Evolutionary conservation across 2,329 filamentous ascomycete genomes (phyloP).

Genomic region (Hypoxylon sp.): DNA sequence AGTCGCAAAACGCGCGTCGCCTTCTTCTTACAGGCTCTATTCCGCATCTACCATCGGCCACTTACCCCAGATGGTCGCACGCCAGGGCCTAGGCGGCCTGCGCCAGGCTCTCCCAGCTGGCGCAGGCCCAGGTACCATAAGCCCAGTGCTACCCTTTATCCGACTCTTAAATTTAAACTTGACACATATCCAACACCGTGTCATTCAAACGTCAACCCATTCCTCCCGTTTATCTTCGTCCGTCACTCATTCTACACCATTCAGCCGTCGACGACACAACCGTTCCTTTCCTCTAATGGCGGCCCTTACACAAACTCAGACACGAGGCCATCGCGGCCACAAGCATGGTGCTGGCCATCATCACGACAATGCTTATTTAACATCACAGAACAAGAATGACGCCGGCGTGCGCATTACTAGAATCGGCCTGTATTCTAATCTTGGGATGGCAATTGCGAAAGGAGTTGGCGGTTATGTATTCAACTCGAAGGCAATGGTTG

Average conservation of each 20-base stretch:
- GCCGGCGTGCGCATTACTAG: slow-evolving; percentile 94
- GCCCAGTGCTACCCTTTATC: slow-evolving; percentile 32
- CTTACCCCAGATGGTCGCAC: slow-evolving; percentile 39
- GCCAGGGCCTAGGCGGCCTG: slow-evolving; percentile 42
- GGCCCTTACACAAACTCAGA: slow-evolving; percentile 62
- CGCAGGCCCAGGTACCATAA: slow-evolving; percentile 16
- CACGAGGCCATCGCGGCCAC: slow-evolving; percentile 64
- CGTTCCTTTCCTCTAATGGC: slow-evolving; percentile 48
- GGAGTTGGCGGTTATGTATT: slow-evolving; percentile 93
- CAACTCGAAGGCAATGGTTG: slow-evolving; percentile 92
- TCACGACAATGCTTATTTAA: slow-evolving; percentile 87
- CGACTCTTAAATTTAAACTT: slow-evolving; percentile 31
- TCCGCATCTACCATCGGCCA: neutral
- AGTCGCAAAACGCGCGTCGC: slow-evolving; percentile 18
- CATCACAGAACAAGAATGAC: slow-evolving; percentile 86
- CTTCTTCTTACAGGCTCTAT: slow-evolving; percentile 5
- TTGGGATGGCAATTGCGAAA: slow-evolving; percentile 94
- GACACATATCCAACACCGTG: slow-evolving; percentile 45
- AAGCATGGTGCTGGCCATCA: slow-evolving; percentile 71
- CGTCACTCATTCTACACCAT: slow-evolving; percentile 34
- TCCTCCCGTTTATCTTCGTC: slow-evolving; percentile 22
- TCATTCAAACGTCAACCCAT: slow-evolving; percentile 41
- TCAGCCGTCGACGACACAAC: slow-evolving; percentile 24
- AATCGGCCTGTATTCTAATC: slow-evolving; percentile 87
- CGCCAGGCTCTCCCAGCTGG: slow-evolving; percentile 44